Conservation (phyloP, 306 rosid genomes). For the Leucaena leucocephala region DNA sequence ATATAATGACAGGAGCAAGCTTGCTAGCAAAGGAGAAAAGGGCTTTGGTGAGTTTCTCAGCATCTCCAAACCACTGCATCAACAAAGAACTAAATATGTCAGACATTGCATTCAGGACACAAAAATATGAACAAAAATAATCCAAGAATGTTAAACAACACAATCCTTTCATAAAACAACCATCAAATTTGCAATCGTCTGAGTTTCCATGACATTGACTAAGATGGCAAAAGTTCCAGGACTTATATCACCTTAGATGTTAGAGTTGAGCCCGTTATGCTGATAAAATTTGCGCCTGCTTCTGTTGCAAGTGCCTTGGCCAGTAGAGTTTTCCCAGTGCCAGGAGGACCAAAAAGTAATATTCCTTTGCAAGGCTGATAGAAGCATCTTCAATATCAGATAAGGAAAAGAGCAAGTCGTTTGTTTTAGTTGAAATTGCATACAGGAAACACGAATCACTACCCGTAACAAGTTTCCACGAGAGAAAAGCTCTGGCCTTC, state of each 20-base stretch:
- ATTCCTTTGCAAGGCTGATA: slow-evolving; percentile 97
- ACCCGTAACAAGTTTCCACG: slow-evolving; percentile 96
- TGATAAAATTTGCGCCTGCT: slow-evolving; percentile 96
- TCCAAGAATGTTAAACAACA: neutral
- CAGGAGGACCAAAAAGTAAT: slow-evolving; percentile 98
- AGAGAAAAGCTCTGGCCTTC: slow-evolving; percentile 91
- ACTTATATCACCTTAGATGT: slow-evolving; percentile 79
- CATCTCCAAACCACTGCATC: slow-evolving; percentile 96
- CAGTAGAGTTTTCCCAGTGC: slow-evolving; percentile 97
- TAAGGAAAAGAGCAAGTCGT: slow-evolving; percentile 19
- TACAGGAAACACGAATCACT: slow-evolving; percentile 30
- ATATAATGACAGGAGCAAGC: slow-evolving; percentile 92
- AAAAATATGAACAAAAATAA: neutral
- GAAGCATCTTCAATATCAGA: slow-evolving; percentile 35
- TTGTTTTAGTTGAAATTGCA: slow-evolving; percentile 23
- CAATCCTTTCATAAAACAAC: neutral
- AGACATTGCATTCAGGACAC: slow-evolving; percentile 1
- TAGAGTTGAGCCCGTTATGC: slow-evolving; percentile 94
- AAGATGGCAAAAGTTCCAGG: neutral
- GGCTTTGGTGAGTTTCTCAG: slow-evolving; percentile 96
- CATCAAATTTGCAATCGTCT: neutral
- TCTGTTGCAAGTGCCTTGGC: slow-evolving; percentile 99
- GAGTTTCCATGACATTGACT: neutral
- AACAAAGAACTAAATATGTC: slow-evolving; percentile 28
- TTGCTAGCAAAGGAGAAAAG: slow-evolving; percentile 97